phyloP scores from a whole-genome alignment of 768 basidiomycete species.

The Mycena galopus region DNA sequence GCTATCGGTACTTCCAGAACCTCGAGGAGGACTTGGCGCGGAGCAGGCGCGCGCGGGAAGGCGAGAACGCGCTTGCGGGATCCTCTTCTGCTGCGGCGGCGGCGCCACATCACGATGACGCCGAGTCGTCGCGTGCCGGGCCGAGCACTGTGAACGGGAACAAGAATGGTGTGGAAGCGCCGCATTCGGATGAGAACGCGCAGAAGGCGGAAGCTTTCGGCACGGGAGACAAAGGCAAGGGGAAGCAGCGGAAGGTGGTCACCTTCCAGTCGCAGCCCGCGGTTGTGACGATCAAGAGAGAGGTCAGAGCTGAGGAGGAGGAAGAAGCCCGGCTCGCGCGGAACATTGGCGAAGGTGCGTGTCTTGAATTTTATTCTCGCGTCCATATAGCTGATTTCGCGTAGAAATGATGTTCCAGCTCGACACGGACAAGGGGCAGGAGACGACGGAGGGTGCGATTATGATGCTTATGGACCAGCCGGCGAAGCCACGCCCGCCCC shows the following conservation, averaged over 20 bases:
- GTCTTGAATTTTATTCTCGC: not conserved
- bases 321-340: conserved; percentile 45
- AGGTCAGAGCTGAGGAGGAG: conserved; percentile 49
- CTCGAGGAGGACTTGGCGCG: conserved; percentile 60
- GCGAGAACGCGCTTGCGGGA: conserved; percentile 21
- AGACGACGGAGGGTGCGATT: conserved; percentile 46
- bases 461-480: conserved; percentile 61
- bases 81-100: conserved; percentile 11
- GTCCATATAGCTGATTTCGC: not conserved
- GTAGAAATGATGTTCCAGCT: conserved; percentile 79
- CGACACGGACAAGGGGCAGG: conserved; percentile 64
- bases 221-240: conserved; percentile 63
- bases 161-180: conserved; percentile 15
- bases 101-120: not conserved
- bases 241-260: conserved; percentile 73
- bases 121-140: conserved; percentile 21
- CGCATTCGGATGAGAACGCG: conserved; percentile 26
- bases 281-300: conserved; percentile 60
- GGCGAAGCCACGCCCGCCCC: conserved; percentile 45
- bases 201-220: conserved; percentile 31
- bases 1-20: conserved; percentile 59
- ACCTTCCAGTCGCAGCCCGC: conserved; percentile 79
- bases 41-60: conserved; percentile 39
- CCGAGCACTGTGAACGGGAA: conserved; percentile 32
- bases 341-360: conserved; percentile 61